A percentile compares a stretch with the other conserved stretches of the same genome.
phyloP scores from a whole-genome alignment of 345 rosid genomes.

The Cochlearia excelsa region DNA sequence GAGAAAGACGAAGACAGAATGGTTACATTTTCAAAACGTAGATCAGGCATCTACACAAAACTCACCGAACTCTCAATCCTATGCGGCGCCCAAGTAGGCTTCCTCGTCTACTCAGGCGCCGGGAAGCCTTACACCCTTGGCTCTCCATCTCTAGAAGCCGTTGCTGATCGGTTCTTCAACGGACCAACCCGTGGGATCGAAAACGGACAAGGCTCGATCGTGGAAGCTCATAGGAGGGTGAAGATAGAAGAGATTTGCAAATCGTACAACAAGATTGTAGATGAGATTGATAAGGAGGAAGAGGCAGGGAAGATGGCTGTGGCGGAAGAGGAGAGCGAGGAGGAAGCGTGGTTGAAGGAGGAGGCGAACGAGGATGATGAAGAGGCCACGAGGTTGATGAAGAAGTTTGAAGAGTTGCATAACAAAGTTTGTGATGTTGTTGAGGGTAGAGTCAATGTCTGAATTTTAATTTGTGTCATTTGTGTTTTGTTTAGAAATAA shows the following conservation, averaged over 20 bases:
- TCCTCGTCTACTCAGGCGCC: conserved; percentile 7
- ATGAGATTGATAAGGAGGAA: neutral
- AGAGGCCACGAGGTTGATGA: neutral
- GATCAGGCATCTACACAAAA: conserved; percentile 21
- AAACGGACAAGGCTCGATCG: neutral
- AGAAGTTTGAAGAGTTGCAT: conserved; percentile 4
- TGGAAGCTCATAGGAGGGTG: conserved; percentile 13
- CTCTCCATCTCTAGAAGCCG: conserved; percentile 16
- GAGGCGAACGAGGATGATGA: neutral
- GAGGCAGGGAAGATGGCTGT: neutral
- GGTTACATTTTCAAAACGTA: conserved; percentile 22
- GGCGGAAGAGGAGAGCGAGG: neutral
- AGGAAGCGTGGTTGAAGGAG: conserved; percentile 15
- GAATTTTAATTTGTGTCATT: no score
- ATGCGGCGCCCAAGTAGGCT: conserved; percentile 20
- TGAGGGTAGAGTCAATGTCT: neutral
- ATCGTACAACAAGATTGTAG: neutral
- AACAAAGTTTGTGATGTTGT: conserved; percentile 5
- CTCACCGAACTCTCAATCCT: conserved; percentile 23
- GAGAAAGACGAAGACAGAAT: conserved; percentile 14
- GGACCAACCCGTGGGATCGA: neutral
- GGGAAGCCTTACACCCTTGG: conserved; percentile 28
- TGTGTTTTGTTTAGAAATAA: no score
- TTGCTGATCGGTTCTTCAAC: conserved; percentile 9
- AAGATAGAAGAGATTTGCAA: conserved; percentile 11